Percentiles rank a stretch among this genome's conserved stretches.
These are phyloP conservation scores for Erodium texanum DNA, from an alignment of 441 rosid genomes.

Conservation along the genomic window DNA sequence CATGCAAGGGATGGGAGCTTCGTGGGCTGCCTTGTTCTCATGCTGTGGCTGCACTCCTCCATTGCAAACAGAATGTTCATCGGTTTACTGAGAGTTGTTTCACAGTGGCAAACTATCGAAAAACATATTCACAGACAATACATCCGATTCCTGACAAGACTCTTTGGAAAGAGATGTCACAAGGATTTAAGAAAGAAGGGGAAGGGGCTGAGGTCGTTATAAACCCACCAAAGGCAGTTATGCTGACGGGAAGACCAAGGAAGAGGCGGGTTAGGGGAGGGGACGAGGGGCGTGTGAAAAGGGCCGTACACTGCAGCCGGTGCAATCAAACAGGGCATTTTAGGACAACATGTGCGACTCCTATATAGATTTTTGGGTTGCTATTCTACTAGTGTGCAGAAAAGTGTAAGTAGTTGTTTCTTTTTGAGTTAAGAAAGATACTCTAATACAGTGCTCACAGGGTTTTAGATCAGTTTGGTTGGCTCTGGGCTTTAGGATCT, in stretches of 20 bases:
- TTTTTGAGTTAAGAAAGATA: neutral
- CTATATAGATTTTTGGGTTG: neutral
- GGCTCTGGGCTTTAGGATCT: neutral
- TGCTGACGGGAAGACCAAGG: constrained; percentile 89
- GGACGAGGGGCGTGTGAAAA: constrained; percentile 28
- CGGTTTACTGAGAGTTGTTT: constrained; percentile 90
- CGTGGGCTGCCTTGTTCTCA: constrained; percentile 92
- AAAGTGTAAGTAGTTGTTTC: neutral
- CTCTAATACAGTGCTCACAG: neutral
- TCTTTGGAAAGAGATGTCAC: constrained; percentile 66
- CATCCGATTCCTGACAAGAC: constrained; percentile 91
- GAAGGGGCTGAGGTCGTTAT: constrained; percentile 32
- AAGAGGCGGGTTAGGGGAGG: constrained; percentile 14
- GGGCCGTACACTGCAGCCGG: constrained; percentile 90
- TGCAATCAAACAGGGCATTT: constrained; percentile 98
- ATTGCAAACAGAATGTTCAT: constrained; percentile 94
- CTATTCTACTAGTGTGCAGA: neutral
- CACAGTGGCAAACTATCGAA: constrained; percentile 83
- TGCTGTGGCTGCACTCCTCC: constrained; percentile 88
- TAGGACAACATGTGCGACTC: constrained; percentile 44
- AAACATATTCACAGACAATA: constrained; percentile 20
- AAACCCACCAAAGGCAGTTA: constrained; percentile 76
- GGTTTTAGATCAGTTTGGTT: neutral
- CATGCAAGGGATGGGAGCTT: constrained; percentile 90
- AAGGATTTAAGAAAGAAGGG: constrained; percentile 34